Conservation (phyloP, 345 rosid genomes). For the Lepidium sativum region DNA sequence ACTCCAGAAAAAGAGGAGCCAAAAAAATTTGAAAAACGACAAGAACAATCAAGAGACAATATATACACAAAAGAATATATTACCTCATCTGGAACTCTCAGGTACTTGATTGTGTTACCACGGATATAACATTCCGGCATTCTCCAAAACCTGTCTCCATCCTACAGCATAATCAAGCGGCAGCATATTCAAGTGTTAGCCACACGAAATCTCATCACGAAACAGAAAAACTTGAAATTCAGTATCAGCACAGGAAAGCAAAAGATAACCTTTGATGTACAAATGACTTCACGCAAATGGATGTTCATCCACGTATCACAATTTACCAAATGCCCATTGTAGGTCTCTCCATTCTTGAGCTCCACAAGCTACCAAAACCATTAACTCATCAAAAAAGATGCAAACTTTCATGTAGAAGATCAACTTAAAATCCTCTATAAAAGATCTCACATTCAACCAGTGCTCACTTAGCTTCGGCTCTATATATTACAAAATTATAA, state of each 20-base stretch:
- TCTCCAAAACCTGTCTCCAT: constrained; percentile 98
- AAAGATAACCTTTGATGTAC: constrained; percentile 74
- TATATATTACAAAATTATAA: background rate
- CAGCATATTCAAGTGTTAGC: background rate
- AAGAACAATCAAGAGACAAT: background rate
- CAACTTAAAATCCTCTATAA: too few species aligned
- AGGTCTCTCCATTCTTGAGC: constrained; percentile 95
- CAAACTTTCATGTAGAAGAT: too few species aligned
- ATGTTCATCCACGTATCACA: constrained; percentile 99
- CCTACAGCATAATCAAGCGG: constrained; percentile 36
- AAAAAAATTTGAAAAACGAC: background rate
- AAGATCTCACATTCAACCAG: too few species aligned
- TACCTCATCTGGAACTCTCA: constrained; percentile 99
- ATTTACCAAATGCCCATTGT: constrained; percentile 93
- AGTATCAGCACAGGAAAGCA: background rate
- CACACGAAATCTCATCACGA: background rate
- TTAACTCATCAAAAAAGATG: constrained; percentile 2
- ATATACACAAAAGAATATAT: background rate
- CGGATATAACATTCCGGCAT: constrained; percentile 99
- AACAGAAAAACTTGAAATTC: background rate
- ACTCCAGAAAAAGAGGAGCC: constrained; percentile 6
- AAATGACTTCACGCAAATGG: constrained; percentile 96
- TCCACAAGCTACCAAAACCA: constrained; percentile 64
- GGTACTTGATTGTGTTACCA: constrained; percentile 96
- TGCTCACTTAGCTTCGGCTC: background rate